Base-by-base conservation (phyloP, 2,329 filamentous ascomycete genomes). In the Xylariales sp. region DNA sequence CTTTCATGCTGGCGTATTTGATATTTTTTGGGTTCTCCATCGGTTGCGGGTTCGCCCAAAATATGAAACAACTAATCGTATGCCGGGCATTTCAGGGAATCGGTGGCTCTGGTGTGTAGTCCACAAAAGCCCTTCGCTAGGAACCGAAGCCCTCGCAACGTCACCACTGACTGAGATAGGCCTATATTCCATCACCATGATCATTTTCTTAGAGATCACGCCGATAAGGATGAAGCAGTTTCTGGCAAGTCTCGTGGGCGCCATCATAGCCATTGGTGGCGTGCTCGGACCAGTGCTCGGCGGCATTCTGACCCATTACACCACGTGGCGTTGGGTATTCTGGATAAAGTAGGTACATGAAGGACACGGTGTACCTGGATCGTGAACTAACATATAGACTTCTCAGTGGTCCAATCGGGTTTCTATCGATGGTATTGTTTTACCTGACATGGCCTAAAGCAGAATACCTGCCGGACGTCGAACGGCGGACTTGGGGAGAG, bases 21-120 rank as follows among this genome's bases (percentile, higher is more conserved):
- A 52, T 80, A 14, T 81, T 81, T 46, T 61, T 78, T 37, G 62
- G 54, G 20, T 79, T 78, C 46, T 81, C 77, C 0, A 49, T 80
- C 3, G 76, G 62, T 3, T 78, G 76, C 47, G 77, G 69, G 1
- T 70, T 68, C 41, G 57, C 68, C 6, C 47, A 59, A 33, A 63
- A 40, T 15, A 45, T 76, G 29, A 46, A 53, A 6, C 65, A 77
- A 48, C 60, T 76, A n/a, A 67, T 76, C 38, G 61, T 60, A 4
- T 70, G 66, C 41, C 65, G 72, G 15, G 62, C 69, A 2, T 44
- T 74, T 4, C 72, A 77, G 45, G 74, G 74, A 1, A 41, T 76
- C 10, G 74, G 72, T 4, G 74, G 72, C 6, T 70, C 69, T 31
- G 70, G 70, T 67, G 32, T 48, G 59, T 48, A 12, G 15, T 19